phyloP scores from a whole-genome alignment of 371 early-diverging fungal genomes.

The Zychaea mexicana region DNA sequence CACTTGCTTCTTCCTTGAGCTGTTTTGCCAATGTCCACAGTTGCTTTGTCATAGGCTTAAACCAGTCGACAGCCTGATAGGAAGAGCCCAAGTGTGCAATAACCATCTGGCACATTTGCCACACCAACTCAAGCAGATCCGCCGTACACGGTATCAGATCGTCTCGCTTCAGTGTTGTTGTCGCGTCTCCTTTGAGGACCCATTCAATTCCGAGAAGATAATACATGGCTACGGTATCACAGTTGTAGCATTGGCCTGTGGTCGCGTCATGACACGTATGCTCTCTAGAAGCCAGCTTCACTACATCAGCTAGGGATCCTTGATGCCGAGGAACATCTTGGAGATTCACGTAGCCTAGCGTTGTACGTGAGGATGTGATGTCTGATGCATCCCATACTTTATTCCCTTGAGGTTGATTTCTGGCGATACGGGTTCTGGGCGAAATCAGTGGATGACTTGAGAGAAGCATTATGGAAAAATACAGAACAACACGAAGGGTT shows the following conservation, averaged over 20 bases:
- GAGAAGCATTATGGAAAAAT: neutral
- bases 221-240: slow-evolving; percentile 2
- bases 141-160: slow-evolving; percentile 14
- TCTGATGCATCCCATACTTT: neutral
- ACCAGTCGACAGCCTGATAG: slow-evolving; percentile 27
- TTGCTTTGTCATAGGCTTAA: slow-evolving; percentile 20
- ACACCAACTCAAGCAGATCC: slow-evolving; percentile 31
- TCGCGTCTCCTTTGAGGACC: neutral
- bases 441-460: neutral
- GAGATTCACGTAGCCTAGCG: neutral
- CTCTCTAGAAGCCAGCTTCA: neutral
- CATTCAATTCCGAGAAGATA: slow-evolving; percentile 1
- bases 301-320: neutral
- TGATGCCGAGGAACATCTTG: neutral
- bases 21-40: slow-evolving; percentile 42
- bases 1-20: slow-evolving; percentile 36
- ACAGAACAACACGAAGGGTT: no score
- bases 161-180: neutral
- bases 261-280: slow-evolving; percentile 3
- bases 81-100: slow-evolving; percentile 22
- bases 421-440: neutral
- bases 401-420: neutral
- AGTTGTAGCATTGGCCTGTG: neutral
- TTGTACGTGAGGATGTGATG: neutral
- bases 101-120: slow-evolving; percentile 30